phyloP scores from a whole-genome alignment of 2,329 filamentous ascomycete genomes.

The Cordyceps militaris region DNA sequence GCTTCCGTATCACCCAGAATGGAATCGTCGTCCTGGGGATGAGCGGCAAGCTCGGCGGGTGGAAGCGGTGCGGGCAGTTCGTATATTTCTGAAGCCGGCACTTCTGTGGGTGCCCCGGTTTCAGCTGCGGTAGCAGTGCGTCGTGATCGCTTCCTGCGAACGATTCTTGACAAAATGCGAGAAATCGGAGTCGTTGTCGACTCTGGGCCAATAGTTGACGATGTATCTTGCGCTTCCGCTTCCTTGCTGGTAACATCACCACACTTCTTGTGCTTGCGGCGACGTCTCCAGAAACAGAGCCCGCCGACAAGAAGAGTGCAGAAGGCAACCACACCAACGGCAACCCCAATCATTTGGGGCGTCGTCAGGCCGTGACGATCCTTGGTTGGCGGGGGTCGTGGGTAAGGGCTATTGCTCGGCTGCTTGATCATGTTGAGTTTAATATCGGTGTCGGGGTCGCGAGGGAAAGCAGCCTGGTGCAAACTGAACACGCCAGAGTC shows the following conservation, averaged over 20 bases:
- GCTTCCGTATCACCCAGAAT: conserved; percentile 34
- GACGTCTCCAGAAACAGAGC: conserved; percentile 28
- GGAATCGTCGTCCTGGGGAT: conserved; percentile 29
- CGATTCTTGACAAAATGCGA: conserved; percentile 35
- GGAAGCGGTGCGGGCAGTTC: conserved; percentile 41
- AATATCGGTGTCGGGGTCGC: conserved; percentile 31
- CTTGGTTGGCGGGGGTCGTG: conserved; percentile 25
- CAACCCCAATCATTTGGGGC: conserved; percentile 39
- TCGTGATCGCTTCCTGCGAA: conserved; percentile 27
- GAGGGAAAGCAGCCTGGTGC: conserved; percentile 48
- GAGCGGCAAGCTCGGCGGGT: conserved; percentile 44
- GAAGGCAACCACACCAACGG: conserved; percentile 33
- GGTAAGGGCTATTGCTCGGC: conserved; percentile 40
- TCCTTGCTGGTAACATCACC: conserved; percentile 20
- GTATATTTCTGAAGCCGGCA: conserved; percentile 41
- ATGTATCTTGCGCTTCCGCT: conserved; percentile 31
- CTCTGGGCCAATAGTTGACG: conserved; percentile 25
- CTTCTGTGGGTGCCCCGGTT: conserved; percentile 24
- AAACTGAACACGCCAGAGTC: conserved; percentile 47
- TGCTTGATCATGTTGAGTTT: conserved; percentile 37
- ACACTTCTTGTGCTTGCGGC: conserved; percentile 21
- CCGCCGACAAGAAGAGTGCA: conserved; percentile 26
- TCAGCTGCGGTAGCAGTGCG: conserved; percentile 19
- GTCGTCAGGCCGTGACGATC: conserved; percentile 28
- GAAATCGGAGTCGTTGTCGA: conserved; percentile 20